phyloP scores from a whole-genome alignment of 768 basidiomycete genomes.

The Boletus tylopilopsis region DNA sequence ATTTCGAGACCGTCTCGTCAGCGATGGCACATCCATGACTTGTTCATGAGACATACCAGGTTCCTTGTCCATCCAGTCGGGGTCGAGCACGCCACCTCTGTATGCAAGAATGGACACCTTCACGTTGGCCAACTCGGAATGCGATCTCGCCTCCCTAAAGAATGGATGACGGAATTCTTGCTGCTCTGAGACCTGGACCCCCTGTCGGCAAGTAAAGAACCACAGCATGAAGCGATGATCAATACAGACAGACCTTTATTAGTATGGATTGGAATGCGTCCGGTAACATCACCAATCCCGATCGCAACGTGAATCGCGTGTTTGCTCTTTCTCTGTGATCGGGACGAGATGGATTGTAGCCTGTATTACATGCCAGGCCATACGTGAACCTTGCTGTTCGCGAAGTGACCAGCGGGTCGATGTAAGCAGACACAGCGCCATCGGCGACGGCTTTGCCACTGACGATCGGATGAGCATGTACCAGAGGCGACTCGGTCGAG shows the following conservation, averaged over 20 bases:
- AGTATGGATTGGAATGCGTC: constrained; percentile 38
- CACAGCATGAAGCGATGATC: accelerated
- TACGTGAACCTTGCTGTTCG: constrained; percentile 42
- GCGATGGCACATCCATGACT: no score
- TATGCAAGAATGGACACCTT: constrained; percentile 12
- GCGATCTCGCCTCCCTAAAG: not conserved
- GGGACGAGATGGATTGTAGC: constrained; percentile 27
- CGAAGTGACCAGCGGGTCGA: constrained; percentile 43
- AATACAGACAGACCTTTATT: constrained; percentile 16
- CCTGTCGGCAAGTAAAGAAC: not conserved
- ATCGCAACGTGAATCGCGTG: constrained; percentile 16
- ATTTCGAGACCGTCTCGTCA: not conserved
- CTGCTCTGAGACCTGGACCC: constrained; percentile 17
- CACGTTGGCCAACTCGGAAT: not conserved
- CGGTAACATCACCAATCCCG: constrained; percentile 31
- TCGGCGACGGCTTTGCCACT: not conserved
- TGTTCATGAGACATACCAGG: not conserved
- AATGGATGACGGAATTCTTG: constrained; percentile 19
- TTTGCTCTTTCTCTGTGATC: constrained; percentile 34
- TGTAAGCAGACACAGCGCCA: constrained; percentile 16
- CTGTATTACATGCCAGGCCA: no score
- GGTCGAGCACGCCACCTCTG: constrained; percentile 7
- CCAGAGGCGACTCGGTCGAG: not conserved
- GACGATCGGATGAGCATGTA: not conserved
- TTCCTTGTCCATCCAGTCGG: constrained; percentile 13